phyloP scores from a whole-genome alignment of 2,329 filamentous ascomycete species.

The Berkeleyomyces rouxiae region DNA sequence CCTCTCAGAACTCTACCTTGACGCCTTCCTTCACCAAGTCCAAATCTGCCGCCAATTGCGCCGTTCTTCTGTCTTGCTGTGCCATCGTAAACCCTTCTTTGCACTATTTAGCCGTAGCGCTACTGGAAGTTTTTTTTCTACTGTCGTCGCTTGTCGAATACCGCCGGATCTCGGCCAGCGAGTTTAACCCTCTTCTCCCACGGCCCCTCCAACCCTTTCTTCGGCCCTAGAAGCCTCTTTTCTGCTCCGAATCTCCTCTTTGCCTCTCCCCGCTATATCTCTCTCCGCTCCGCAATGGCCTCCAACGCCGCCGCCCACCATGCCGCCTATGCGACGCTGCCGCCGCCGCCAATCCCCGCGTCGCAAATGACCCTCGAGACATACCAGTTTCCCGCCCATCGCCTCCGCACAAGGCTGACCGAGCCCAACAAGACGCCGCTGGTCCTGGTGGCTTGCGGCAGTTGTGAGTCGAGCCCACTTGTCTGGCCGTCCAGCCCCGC shows the following conservation, averaged over 20 bases:
- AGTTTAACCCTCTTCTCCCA: background rate
- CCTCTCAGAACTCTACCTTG: background rate
- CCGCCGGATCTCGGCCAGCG: background rate
- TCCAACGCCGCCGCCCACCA: constrained; percentile 3
- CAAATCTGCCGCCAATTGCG: background rate
- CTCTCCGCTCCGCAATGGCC: constrained; percentile 2
- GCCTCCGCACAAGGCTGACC: constrained; percentile 35
- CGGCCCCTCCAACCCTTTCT: background rate
- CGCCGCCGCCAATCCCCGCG: constrained; percentile 6
- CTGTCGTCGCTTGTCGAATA: background rate
- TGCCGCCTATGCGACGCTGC: constrained; percentile 4
- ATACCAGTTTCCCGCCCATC: constrained; percentile 45
- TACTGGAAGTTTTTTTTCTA: background rate
- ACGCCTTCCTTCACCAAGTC: background rate
- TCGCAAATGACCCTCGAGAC: constrained; percentile 20
- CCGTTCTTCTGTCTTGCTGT: background rate
- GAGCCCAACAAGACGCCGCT: constrained; percentile 42
- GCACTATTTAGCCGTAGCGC: background rate
- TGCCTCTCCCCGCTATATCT: background rate
- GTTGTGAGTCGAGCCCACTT: constrained; percentile 26
- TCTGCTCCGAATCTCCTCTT: background rate
- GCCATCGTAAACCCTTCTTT: too few species aligned
- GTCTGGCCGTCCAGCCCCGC: background rate
- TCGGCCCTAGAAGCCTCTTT: background rate
- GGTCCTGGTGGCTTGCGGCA: constrained; percentile 52